Percentiles rank a stretch among this genome's conserved stretches.
These are phyloP conservation scores for Mucor sp. DNA, from an alignment of 371 early-diverging fungal species.

Conservation along the genomic window DNA sequence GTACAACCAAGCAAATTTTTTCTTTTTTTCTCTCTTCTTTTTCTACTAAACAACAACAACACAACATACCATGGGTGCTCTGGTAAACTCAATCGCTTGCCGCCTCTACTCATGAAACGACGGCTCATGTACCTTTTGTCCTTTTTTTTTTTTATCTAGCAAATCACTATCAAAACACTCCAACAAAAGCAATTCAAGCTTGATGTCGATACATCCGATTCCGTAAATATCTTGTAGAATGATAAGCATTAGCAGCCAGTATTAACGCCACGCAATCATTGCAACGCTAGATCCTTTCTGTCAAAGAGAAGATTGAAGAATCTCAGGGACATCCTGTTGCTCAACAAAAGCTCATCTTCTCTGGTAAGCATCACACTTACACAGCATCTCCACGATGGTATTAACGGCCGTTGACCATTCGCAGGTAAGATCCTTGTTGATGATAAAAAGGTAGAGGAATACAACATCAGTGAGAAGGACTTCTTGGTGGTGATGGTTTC, in stretches of 20 bases:
- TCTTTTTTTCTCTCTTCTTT: background rate
- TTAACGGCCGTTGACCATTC: background rate
- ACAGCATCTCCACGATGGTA: background rate
- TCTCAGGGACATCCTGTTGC: conserved; percentile 68
- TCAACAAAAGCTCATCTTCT: conserved; percentile 87
- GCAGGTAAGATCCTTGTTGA: conserved; percentile 90
- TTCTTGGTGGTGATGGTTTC: conserved; percentile 94
- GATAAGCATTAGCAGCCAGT: background rate
- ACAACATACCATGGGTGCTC: conserved; percentile 17
- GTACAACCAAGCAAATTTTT: conserved; percentile 8
- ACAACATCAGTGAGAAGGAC: conserved; percentile 85
- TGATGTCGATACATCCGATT: conserved; percentile 77
- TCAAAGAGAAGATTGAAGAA: conserved; percentile 81
- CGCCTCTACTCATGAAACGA: background rate
- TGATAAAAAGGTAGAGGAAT: conserved; percentile 73
- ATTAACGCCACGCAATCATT: background rate
- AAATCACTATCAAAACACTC: conserved; percentile 89
- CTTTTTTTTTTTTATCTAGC: conserved; percentile 36
- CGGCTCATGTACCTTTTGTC: background rate
- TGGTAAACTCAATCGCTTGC: conserved; percentile 13
- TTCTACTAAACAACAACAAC: background rate
- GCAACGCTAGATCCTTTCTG: conserved; percentile 54
- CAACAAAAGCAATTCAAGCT: conserved; percentile 81
- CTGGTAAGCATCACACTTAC: conserved; percentile 51
- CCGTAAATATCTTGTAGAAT: conserved; percentile 45